A percentile compares a stretch with the other conserved stretches of the same genome.
Evolutionary conservation across 2,329 filamentous ascomycete species (phyloP).

Genomic region (Penicillium sp.): DNA sequence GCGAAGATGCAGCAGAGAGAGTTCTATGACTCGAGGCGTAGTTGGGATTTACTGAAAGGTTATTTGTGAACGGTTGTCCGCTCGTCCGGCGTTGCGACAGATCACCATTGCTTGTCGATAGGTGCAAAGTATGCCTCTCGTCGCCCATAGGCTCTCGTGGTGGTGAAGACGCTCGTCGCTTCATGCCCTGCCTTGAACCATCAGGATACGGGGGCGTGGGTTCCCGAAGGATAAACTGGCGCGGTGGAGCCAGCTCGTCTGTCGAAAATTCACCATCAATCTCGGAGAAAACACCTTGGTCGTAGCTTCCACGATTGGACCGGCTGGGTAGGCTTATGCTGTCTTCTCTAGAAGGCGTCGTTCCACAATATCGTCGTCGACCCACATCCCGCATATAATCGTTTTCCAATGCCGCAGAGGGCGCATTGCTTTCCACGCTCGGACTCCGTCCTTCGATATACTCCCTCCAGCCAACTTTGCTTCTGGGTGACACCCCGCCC

Average conservation of each 20-base stretch:
- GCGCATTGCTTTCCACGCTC: slow-evolving; percentile 46
- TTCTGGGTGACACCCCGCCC: slow-evolving; percentile 44
- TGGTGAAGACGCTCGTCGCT: slow-evolving; percentile 66
- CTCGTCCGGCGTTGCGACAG: slow-evolving; percentile 57
- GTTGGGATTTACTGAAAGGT: slow-evolving; percentile 55
- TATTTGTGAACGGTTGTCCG: slow-evolving; percentile 57
- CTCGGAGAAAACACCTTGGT: slow-evolving; percentile 59
- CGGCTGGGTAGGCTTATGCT: slow-evolving; percentile 51
- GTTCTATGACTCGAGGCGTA: slow-evolving; percentile 62
- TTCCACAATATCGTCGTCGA: slow-evolving; percentile 53
- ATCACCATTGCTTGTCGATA: slow-evolving; percentile 50
- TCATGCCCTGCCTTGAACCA: slow-evolving; percentile 57
- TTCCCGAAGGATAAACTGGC: slow-evolving; percentile 43
- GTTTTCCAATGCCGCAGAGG: slow-evolving; percentile 43
- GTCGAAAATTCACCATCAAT: slow-evolving; percentile 46
- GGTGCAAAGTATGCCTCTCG: slow-evolving; percentile 38
- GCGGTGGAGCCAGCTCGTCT: slow-evolving; percentile 40
- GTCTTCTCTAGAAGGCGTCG: slow-evolving; percentile 54
- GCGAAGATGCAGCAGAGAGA: slow-evolving; percentile 66
- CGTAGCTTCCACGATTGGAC: slow-evolving; percentile 64
- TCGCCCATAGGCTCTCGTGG: slow-evolving; percentile 54
- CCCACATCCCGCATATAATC: slow-evolving; percentile 40
- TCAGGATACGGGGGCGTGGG: slow-evolving; percentile 41
- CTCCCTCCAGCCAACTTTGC: slow-evolving; percentile 45
- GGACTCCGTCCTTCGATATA: slow-evolving; percentile 46